Base-by-base conservation (phyloP, 495 filamentous ascomycete species). In the Aspergillus mulundensis region DNA sequence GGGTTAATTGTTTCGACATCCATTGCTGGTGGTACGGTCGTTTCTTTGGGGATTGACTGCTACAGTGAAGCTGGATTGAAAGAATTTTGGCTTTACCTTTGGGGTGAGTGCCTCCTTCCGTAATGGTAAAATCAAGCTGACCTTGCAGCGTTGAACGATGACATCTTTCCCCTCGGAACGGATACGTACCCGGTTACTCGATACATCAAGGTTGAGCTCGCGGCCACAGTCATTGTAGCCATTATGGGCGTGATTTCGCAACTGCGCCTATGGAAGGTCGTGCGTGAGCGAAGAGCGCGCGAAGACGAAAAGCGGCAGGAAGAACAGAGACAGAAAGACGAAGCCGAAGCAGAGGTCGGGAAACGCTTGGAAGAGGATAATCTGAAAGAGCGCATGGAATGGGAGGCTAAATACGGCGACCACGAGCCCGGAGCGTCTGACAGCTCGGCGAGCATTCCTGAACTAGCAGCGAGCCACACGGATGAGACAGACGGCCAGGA, bases 1-100 rank as follows among this genome's bases (percentile, higher is more conserved):
- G 87, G 81, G 11, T 67, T 95, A 50, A 94, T 97, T 34, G 76
- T 70, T 16, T 81, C 80, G 16, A 90, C 88, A 10, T 84, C 91
- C 1, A 94, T 96, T 64, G 77, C 87, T 24, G 93, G 93, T 12
- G 85, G 90, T 8, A 95, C 91, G 0, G 84, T 82, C 4, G 72
- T 87, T 0, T 77, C 94, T 7, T 68, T 97, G 7, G 93, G 93
- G 7, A 88, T 97, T 50, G 93, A 97, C 67, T 96, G 92, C 67
- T 95, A 91, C 63, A 92, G 86, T 61, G 77, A 85, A 47, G 93
- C 91, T 12, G 93, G 93, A 0, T 71, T 95, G 61, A 96, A 94
- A 65, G 93, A 97, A 65, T 97, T 97, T 56, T 97, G 93, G 93
- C 78, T 91, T 10, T 97, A 95, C 66, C 82, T 96, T 30, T 97